phyloP scores from a whole-genome alignment of 495 filamentous ascomycete species.

The Choiromyces venosus region DNA sequence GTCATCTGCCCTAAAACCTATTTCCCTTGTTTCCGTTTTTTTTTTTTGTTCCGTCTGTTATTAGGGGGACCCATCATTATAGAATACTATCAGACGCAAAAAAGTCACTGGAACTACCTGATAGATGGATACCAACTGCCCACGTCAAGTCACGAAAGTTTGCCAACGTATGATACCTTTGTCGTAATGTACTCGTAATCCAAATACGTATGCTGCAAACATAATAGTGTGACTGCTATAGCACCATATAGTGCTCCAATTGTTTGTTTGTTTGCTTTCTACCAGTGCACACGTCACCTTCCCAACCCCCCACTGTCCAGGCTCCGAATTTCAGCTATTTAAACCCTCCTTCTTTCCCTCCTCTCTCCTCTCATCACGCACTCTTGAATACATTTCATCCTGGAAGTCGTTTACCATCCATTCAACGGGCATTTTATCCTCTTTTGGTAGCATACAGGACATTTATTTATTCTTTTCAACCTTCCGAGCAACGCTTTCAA shows the following conservation, averaged over 20 bases:
- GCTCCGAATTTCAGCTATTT: background rate
- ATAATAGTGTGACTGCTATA: background rate
- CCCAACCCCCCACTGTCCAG: background rate
- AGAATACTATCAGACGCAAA: too few species aligned
- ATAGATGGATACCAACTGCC: too few species aligned
- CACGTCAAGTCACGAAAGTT: background rate
- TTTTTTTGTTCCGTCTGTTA: too few species aligned
- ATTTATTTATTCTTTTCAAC: background rate
- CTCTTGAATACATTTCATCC: background rate
- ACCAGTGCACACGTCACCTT: too few species aligned
- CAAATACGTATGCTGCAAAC: background rate
- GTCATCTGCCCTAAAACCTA: too few species aligned
- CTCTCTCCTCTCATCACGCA: too few species aligned
- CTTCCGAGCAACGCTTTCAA: too few species aligned
- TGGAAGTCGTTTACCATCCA: background rate
- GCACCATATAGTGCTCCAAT: background rate
- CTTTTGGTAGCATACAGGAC: background rate
- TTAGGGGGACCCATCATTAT: too few species aligned
- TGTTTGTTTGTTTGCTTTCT: background rate
- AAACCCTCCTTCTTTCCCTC: background rate
- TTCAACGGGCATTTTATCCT: background rate
- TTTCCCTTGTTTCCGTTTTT: too few species aligned
- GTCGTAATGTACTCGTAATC: background rate
- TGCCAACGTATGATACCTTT: background rate
- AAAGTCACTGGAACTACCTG: too few species aligned